phyloP scores from a whole-genome alignment of 495 filamentous ascomycete species.

The Aspergillus cavernicola region DNA sequence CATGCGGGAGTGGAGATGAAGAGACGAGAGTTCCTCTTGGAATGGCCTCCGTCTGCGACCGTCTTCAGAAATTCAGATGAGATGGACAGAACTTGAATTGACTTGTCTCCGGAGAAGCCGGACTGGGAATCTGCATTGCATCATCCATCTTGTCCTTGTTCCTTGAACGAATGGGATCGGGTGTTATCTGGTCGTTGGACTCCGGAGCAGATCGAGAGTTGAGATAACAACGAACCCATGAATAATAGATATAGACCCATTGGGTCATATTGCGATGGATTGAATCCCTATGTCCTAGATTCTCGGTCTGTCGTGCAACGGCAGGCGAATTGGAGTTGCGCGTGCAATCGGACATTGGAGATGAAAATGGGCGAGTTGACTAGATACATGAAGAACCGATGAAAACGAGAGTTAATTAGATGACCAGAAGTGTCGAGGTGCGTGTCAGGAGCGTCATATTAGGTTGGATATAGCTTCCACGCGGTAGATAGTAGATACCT shows the following conservation, averaged over 20 bases:
- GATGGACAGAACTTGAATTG: background rate
- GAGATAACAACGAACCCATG: background rate
- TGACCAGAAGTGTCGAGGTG: conserved; percentile 5
- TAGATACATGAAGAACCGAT: too few relatives aligned
- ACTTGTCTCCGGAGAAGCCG: background rate
- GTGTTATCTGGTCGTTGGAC: background rate
- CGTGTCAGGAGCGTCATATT: background rate
- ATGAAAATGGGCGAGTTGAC: too few relatives aligned
- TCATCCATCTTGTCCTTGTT: background rate
- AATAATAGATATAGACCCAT: conserved; percentile 4
- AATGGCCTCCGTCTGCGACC: conserved; percentile 1
- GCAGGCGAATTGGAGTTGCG: too few relatives aligned
- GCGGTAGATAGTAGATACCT: too few relatives aligned
- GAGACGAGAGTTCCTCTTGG: background rate
- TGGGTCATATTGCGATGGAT: background rate
- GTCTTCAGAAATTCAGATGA: background rate
- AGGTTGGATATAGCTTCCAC: background rate
- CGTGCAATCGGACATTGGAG: background rate
- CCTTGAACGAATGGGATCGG: background rate
- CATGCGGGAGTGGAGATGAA: conserved; percentile 18
- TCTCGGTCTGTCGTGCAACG: background rate
- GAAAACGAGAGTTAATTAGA: too few relatives aligned
- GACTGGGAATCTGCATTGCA: background rate
- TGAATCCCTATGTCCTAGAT: background rate
- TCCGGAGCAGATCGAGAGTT: background rate